Evolutionary conservation across 345 rosid genomes (phyloP).

Genomic region (Salix caprea): DNA sequence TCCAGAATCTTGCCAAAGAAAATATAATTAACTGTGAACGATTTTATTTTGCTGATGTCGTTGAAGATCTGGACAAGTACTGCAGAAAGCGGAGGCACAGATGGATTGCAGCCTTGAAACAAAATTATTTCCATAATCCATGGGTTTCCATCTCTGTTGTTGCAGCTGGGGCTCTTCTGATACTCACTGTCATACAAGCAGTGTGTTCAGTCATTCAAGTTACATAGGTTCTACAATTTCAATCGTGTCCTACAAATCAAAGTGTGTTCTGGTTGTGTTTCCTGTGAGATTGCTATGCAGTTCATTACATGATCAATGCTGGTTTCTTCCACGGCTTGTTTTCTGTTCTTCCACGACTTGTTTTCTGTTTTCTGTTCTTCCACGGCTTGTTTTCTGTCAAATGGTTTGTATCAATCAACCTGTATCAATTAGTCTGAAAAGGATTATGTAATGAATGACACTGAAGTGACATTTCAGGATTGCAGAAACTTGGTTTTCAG

Average conservation of each 20-base stretch:
- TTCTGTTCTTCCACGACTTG: too few relatives aligned
- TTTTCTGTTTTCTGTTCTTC: too few relatives aligned
- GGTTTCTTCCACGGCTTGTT: too few relatives aligned
- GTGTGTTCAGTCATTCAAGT: conserved; percentile 4
- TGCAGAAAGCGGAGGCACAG: background rate
- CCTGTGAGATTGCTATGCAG: background rate
- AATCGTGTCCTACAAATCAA: background rate
- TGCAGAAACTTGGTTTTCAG: too few relatives aligned
- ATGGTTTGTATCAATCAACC: too few relatives aligned
- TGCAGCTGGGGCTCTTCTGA: conserved; percentile 5
- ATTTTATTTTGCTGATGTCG: background rate
- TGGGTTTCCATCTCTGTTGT: conserved; percentile 15
- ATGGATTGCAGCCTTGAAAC: conserved; percentile 17
- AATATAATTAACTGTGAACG: accelerated
- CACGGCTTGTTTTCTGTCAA: too few relatives aligned
- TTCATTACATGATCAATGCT: too few relatives aligned
- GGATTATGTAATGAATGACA: too few relatives aligned
- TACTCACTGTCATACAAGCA: conserved; percentile 15
- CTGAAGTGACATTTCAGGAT: too few relatives aligned
- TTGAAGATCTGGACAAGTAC: background rate
- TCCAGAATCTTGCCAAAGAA: background rate
- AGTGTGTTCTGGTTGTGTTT: background rate
- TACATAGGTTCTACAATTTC: background rate
- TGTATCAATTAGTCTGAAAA: too few relatives aligned
- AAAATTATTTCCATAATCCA: conserved; percentile 13